A percentile compares a stretch with the other conserved stretches of the same genome.
These are phyloP conservation scores for Rhizoctonia solani DNA, from an alignment of 1,284 basidiomycete genomes.

Conservation along the genomic window DNA sequence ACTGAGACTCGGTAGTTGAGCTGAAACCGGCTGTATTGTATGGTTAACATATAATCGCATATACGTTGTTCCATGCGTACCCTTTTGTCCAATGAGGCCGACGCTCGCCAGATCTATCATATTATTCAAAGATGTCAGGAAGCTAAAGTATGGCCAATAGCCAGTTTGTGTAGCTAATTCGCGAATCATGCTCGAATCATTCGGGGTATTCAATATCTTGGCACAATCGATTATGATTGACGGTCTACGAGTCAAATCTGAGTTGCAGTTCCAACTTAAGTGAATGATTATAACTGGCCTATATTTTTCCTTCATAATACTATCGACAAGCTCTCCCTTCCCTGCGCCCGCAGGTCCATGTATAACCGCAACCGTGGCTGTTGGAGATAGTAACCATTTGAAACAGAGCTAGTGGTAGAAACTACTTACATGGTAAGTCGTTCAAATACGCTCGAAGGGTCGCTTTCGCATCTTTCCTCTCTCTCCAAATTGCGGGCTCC, in stretches of 20 bases:
- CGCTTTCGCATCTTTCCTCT: conserved; percentile 75
- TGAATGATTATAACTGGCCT: conserved; percentile 54
- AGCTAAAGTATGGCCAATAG: conserved; percentile 90
- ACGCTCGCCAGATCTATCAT: conserved; percentile 92
- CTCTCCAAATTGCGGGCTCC: conserved; percentile 66
- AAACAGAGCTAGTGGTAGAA: not conserved
- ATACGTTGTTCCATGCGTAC: conserved; percentile 47
- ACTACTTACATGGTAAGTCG: conserved; percentile 65
- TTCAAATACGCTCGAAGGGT: conserved; percentile 70
- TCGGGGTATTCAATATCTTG: conserved; percentile 70
- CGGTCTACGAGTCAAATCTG: conserved; percentile 53
- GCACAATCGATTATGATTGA: conserved; percentile 81
- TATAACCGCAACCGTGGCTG: conserved; percentile 75
- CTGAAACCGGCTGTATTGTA: conserved; percentile 73
- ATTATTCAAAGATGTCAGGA: conserved; percentile 82
- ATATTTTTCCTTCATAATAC: conserved; percentile 61
- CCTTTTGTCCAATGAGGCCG: conserved; percentile 93
- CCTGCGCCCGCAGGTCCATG: conserved; percentile 93
- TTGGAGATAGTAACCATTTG: conserved; percentile 27
- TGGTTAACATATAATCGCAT: not conserved
- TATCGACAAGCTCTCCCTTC: conserved; percentile 73
- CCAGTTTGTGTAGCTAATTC: conserved; percentile 81
- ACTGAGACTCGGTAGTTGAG: conserved; percentile 80
- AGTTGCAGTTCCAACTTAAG: conserved; percentile 26
- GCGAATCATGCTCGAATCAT: conserved; percentile 72